A percentile compares a stretch with the other conserved stretches of the same genome.
phyloP scores from a whole-genome alignment of 1,284 basidiomycete species.

The Ceratobasidium sp. region DNA sequence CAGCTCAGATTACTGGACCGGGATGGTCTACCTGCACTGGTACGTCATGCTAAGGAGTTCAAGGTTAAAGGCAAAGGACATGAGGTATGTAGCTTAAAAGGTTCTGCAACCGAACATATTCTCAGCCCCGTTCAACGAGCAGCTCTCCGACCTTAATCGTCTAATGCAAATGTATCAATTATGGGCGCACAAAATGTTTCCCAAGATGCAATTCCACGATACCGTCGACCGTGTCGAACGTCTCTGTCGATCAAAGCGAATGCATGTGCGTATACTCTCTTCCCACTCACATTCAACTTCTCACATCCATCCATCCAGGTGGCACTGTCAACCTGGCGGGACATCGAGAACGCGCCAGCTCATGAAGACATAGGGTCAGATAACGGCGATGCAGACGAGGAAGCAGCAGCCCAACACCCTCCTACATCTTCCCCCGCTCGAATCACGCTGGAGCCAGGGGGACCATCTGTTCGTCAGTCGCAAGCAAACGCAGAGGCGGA shows the following conservation, averaged over 20 bases:
- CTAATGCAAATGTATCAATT: conserved; percentile 87
- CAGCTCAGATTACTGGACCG: conserved; percentile 66
- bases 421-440: conserved; percentile 32
- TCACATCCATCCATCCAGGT: conserved; percentile 58
- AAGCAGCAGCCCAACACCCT: conserved; percentile 29
- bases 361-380: conserved; percentile 52
- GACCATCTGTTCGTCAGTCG: conserved; percentile 45
- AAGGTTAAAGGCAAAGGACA: conserved; percentile 86
- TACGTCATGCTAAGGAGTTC: conserved; percentile 77
- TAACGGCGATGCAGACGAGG: conserved; percentile 49
- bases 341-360: conserved; percentile 51
- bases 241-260: conserved; percentile 81
- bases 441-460: conserved; percentile 33
- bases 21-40: conserved; percentile 80
- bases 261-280: conserved; percentile 69
- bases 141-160: conserved; percentile 80
- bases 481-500: conserved; percentile 51
- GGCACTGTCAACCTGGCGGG: conserved; percentile 75
- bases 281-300: conserved; percentile 6
- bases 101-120: neutral
- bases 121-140: neutral
- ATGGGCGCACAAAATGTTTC: conserved; percentile 92
- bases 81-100: conserved; percentile 67
- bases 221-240: conserved; percentile 85
- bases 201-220: conserved; percentile 84